These are phyloP conservation scores for Camillea tinctor DNA, from an alignment of 2,329 filamentous ascomycete species.

Conservation along the genomic window DNA sequence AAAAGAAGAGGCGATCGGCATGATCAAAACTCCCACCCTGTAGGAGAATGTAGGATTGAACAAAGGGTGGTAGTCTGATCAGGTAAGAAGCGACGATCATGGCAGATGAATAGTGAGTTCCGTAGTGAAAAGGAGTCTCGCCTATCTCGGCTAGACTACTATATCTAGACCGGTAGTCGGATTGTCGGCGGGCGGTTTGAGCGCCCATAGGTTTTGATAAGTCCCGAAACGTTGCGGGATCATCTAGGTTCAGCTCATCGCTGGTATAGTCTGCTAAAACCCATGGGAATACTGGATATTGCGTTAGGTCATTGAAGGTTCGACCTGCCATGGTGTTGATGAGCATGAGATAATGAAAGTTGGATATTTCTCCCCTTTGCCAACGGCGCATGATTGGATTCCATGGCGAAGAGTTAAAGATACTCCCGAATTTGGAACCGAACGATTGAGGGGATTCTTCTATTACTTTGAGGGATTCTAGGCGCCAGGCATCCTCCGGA, in stretches of 20 bases:
- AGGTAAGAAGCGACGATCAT: conserved; percentile 98
- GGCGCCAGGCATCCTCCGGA: conserved; percentile 86
- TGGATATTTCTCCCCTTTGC: conserved; percentile 93
- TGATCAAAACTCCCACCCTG: conserved; percentile 98
- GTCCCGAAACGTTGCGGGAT: conserved; percentile 85
- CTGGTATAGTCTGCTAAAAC: conserved; percentile 94
- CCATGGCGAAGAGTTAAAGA: conserved; percentile 80
- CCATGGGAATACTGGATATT: conserved; percentile 98
- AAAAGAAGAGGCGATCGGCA: conserved; percentile 92
- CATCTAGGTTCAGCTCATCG: conserved; percentile 81
- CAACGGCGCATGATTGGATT: conserved; percentile 86
- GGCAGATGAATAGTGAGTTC: conserved; percentile 96
- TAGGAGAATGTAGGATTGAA: conserved; percentile 89
- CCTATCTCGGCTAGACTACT: conserved; percentile 87
- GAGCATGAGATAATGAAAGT: conserved; percentile 98
- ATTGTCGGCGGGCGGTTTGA: conserved; percentile 72
- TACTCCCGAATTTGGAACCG: conserved; percentile 85
- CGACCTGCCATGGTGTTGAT: conserved; percentile 96
- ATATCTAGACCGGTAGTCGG: conserved; percentile 81
- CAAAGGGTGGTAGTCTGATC: conserved; percentile 92
- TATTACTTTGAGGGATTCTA: conserved; percentile 74
- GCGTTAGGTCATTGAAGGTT: conserved; percentile 96
- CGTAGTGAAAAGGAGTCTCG: conserved; percentile 92
- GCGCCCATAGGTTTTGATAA: conserved; percentile 95
- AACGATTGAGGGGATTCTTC: conserved; percentile 63